Conservation (phyloP, 768 basidiomycete species). For the Arthromyces matolae region DNA sequence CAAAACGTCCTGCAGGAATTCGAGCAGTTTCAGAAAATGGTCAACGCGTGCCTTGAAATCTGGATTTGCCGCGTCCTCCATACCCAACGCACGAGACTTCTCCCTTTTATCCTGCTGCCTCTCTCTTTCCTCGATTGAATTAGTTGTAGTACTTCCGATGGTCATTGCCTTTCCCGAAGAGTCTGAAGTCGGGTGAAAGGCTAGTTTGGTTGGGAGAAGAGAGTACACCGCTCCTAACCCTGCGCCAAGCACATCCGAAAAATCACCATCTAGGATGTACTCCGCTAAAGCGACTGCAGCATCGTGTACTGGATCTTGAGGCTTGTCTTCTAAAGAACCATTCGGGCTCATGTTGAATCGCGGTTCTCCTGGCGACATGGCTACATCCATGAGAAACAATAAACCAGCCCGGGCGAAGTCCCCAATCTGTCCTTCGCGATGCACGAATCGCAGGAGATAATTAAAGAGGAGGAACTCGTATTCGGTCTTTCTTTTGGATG, state of each 20-base stretch:
- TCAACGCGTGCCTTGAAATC: conserved; percentile 82
- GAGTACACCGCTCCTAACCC: conserved; percentile 93
- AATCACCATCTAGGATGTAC: conserved; percentile 95
- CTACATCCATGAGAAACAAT: conserved; percentile 93
- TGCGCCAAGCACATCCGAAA: conserved; percentile 94
- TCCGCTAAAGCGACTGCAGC: conserved; percentile 86
- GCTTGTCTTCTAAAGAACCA: conserved; percentile 28
- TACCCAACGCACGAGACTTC: conserved; percentile 52
- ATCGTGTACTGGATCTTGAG: conserved; percentile 71
- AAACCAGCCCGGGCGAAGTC: conserved; percentile 91
- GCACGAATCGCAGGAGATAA: conserved; percentile 91
- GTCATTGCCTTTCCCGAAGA: conserved; percentile 57
- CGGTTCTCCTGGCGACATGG: conserved; percentile 76
- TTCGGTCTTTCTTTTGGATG: conserved; percentile 63
- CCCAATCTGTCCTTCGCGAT: conserved; percentile 90
- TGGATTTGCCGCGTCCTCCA: conserved; percentile 71
- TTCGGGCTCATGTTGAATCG: conserved; percentile 28
- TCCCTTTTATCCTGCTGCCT: conserved; percentile 45
- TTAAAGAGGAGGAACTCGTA: conserved; percentile 96
- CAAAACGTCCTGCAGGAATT: conserved; percentile 89
- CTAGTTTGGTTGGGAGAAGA: conserved; percentile 82
- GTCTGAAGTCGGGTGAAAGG: conserved; percentile 48
- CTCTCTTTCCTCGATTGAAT: conserved; percentile 54
- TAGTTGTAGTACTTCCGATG: conserved; percentile 60
- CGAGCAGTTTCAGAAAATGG: conserved; percentile 85